phyloP scores from a whole-genome alignment of 805 yeast genomes.

The Teunomyces cretensis region DNA sequence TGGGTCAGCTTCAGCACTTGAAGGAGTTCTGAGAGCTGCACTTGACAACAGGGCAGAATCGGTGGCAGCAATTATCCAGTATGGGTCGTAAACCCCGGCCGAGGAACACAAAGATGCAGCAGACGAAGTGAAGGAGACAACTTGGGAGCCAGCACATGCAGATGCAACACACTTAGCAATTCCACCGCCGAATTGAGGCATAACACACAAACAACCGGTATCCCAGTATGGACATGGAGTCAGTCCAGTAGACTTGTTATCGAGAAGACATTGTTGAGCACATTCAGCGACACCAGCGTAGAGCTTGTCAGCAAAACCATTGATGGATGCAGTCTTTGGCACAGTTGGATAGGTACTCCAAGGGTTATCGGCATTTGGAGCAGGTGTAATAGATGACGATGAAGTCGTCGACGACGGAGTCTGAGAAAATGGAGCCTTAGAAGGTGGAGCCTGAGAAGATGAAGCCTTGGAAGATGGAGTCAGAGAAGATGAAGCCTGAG shows the following conservation, averaged over 20 bases:
- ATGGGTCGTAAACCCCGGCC: slow-evolving; percentile 36
- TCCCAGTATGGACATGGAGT: slow-evolving; percentile 49
- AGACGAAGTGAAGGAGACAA: slow-evolving; percentile 25
- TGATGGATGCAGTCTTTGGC: slow-evolving; percentile 46
- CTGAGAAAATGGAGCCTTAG: too few relatives aligned
- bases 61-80: slow-evolving; percentile 28
- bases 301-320: slow-evolving; percentile 45
- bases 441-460: too few relatives aligned
- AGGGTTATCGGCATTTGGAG: slow-evolving; percentile 21
- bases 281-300: slow-evolving; percentile 25
- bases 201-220: slow-evolving; percentile 45
- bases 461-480: too few relatives aligned
- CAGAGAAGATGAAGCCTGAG: too few relatives aligned
- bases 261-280: slow-evolving; percentile 43
- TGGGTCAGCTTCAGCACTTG: slow-evolving; percentile 17
- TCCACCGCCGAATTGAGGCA: slow-evolving; percentile 31
- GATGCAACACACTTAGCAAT: slow-evolving; percentile 34
- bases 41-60: slow-evolving; percentile 21
- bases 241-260: slow-evolving; percentile 27
- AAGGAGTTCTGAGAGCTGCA: slow-evolving; percentile 25
- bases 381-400: slow-evolving; percentile 10
- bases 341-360: slow-evolving; percentile 45
- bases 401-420: too few relatives aligned
- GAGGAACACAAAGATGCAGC: slow-evolving; percentile 34
- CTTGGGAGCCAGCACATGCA: slow-evolving; percentile 29